These are phyloP conservation scores for Globisporangium echinulatum DNA, from an alignment of 352 stramenopile genomes.

Conservation along the genomic window DNA sequence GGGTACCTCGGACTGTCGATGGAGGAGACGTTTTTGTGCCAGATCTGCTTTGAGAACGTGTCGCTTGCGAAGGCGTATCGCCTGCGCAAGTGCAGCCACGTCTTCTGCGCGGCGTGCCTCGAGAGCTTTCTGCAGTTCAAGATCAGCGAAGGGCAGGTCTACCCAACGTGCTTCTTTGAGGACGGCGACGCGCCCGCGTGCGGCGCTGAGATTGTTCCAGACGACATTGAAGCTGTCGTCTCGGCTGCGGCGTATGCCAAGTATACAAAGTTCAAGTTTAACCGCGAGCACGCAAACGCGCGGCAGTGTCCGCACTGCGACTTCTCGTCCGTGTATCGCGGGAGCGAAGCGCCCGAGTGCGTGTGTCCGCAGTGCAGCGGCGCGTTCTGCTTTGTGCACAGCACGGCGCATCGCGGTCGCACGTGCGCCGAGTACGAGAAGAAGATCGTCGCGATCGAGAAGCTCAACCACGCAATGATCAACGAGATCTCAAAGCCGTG, in stretches of 20 bases:
- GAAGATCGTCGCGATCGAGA: constrained; percentile 70
- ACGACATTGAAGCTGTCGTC: constrained; percentile 47
- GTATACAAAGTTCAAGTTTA: constrained; percentile 84
- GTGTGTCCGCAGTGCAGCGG: constrained; percentile 31
- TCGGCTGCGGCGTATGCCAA: constrained; percentile 52
- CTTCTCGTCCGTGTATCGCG: constrained; percentile 45
- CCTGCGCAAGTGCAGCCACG: constrained; percentile 43
- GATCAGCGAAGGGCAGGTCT: constrained; percentile 62
- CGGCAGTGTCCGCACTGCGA: constrained; percentile 57
- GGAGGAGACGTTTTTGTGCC: constrained; percentile 66
- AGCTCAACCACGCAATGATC: constrained; percentile 76
- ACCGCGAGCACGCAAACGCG: constrained; percentile 56
- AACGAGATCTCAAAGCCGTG: constrained; percentile 80
- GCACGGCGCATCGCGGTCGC: constrained; percentile 64
- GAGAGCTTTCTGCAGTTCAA: constrained; percentile 67
- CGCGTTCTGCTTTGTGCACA: constrained; percentile 86
- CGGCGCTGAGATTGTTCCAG: constrained; percentile 25
- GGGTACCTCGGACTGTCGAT: constrained; percentile 52
- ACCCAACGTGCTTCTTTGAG: constrained; percentile 60
- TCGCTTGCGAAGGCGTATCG: constrained; percentile 25
- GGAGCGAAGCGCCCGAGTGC: constrained; percentile 35
- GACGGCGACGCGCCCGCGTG: constrained; percentile 28
- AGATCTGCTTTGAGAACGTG: constrained; percentile 72
- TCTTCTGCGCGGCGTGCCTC: constrained; percentile 57
- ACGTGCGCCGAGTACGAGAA: constrained; percentile 77